Evolutionary conservation across 805 yeast genomes (phyloP).

Genomic region (Schizosaccharomyces osmophilus): DNA sequence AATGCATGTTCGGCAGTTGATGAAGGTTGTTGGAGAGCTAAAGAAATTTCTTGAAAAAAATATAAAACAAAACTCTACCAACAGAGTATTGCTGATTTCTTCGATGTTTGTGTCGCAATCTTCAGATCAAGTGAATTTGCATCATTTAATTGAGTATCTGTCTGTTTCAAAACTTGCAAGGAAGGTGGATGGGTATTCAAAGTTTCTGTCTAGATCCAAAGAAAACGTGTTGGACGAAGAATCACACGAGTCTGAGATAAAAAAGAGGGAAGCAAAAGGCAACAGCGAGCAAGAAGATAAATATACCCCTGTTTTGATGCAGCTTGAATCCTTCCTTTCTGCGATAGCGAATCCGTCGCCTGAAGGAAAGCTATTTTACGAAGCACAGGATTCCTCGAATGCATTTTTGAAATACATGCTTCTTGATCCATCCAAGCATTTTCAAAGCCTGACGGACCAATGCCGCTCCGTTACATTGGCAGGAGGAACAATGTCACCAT

Average conservation of each 20-base stretch:
- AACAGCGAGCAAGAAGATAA: constrained; percentile 1
- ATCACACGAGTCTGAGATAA: no score
- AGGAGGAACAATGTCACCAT: constrained; percentile 91
- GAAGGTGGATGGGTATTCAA: constrained; percentile 53
- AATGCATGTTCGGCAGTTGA: constrained; percentile 38
- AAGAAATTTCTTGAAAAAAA: constrained; percentile 8
- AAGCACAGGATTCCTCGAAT: constrained; percentile 3
- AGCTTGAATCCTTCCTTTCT: constrained; percentile 37
- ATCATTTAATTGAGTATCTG: constrained; percentile 39
- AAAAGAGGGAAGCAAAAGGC: not conserved
- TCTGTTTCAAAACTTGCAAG: constrained; percentile 51
- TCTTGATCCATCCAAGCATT: constrained; percentile 52
- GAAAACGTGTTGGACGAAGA: constrained; percentile 5
- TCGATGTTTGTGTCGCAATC: constrained; percentile 9
- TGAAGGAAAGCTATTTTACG: constrained; percentile 48
- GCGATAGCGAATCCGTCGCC: constrained; percentile 46
- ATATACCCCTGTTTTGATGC: constrained; percentile 34
- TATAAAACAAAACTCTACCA: constrained; percentile 8
- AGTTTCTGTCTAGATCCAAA: constrained; percentile 8
- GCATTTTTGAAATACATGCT: constrained; percentile 38
- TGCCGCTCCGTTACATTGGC: constrained; percentile 54
- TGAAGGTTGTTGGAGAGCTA: constrained; percentile 30
- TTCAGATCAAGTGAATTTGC: constrained; percentile 40
- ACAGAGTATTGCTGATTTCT: constrained; percentile 25
- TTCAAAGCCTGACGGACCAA: constrained; percentile 37